phyloP scores from a whole-genome alignment of 140 eudicot species.

The Erigeron philadelphicus region DNA sequence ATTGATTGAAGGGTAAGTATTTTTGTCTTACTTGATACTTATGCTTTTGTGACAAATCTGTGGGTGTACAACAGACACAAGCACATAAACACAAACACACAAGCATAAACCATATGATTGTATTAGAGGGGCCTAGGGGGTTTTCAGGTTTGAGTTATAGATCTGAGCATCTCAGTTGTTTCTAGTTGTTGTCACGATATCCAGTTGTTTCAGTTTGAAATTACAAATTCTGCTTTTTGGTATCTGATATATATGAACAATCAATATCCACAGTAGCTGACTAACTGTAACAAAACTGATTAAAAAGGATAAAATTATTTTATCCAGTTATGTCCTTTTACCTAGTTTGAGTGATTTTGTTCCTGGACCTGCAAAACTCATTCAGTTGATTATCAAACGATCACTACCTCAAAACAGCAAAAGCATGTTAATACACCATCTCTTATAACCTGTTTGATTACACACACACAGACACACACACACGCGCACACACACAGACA shows the following conservation, averaged over 20 bases:
- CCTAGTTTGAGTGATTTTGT: background rate
- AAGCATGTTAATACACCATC: background rate
- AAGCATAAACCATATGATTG: too few relatives aligned
- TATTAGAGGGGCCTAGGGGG: too few relatives aligned
- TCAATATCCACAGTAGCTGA: background rate
- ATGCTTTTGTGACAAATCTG: background rate
- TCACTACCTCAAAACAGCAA: background rate
- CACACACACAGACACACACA: too few relatives aligned
- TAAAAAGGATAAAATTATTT: slow-evolving; percentile 1
- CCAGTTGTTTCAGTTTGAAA: background rate
- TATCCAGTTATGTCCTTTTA: background rate
- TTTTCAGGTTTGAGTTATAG: too few relatives aligned
- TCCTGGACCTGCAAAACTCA: background rate
- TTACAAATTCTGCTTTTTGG: background rate
- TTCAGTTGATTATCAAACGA: too few relatives aligned
- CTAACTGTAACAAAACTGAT: background rate
- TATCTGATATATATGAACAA: background rate
- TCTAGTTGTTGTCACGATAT: too few relatives aligned
- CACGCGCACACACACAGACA: background rate
- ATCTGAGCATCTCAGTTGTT: too few relatives aligned
- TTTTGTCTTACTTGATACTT: background rate
- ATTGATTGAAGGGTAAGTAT: slow-evolving; percentile 80
- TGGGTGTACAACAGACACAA: background rate
- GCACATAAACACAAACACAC: background rate
- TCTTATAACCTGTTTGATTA: background rate